Conservation (phyloP, 2,329 filamentous ascomycete species). For the Penicillium sumatraense region DNA sequence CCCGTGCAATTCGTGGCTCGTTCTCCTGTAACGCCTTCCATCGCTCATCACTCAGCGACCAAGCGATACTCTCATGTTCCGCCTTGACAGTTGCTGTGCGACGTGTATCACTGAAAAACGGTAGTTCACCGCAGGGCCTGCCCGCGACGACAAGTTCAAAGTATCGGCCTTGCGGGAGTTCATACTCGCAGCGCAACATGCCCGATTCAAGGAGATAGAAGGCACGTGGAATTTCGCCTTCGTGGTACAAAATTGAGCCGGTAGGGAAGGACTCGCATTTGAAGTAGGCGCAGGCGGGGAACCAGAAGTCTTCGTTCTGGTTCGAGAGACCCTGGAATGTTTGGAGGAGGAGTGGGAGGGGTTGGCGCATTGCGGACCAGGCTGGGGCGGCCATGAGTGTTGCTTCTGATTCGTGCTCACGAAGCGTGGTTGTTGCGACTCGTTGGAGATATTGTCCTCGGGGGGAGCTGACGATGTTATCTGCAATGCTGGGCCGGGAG, state of each 20-base stretch:
- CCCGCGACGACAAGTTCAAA: slow-evolving; percentile 92
- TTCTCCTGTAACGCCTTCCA: slow-evolving; percentile 75
- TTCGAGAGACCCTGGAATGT: slow-evolving; percentile 89
- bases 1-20: slow-evolving; percentile 77
- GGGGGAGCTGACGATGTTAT: slow-evolving; percentile 73
- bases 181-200: slow-evolving; percentile 87
- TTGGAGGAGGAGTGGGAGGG: slow-evolving; percentile 87
- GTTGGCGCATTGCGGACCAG: slow-evolving; percentile 88
- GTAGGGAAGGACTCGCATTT: slow-evolving; percentile 67
- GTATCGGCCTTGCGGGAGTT: slow-evolving; percentile 84
- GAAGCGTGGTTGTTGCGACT: slow-evolving; percentile 76
- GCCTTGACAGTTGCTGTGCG: slow-evolving; percentile 85
- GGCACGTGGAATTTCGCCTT: slow-evolving; percentile 75
- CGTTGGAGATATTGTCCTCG: slow-evolving; percentile 76
- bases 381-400: slow-evolving; percentile 61
- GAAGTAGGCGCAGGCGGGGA: slow-evolving; percentile 77
- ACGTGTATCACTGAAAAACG: slow-evolving; percentile 90
- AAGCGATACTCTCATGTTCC: slow-evolving; percentile 80
- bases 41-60: slow-evolving; percentile 73
- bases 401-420: slow-evolving; percentile 59
- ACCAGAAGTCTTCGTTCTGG: slow-evolving; percentile 96
- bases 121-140: slow-evolving; percentile 92
- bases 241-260: slow-evolving; percentile 75
- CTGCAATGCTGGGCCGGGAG: slow-evolving; percentile 41
- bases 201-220: slow-evolving; percentile 93